Base-by-base conservation (phyloP, 1,284 basidiomycete genomes). In the Pulchroboletus neoregius region DNA sequence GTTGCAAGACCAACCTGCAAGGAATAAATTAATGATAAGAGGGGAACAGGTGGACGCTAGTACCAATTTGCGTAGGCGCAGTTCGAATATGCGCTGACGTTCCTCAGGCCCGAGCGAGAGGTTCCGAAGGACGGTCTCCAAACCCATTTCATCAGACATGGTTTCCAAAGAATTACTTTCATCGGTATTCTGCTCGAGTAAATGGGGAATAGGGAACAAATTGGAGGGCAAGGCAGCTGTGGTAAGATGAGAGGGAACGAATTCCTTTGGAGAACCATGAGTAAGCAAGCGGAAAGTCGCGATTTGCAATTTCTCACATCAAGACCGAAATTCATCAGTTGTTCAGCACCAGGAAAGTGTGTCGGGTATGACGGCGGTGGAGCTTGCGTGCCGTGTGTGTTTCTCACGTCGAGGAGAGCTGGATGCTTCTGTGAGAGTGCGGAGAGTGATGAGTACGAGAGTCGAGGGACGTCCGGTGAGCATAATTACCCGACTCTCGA, bases 11-110 rank as follows among this genome's bases (percentile, higher is more conserved):
- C 24, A 4, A 28, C 6, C 41, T 35, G 13, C 8, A n/a, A n/a
- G 2, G 6, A 22, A 22, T 12, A 6, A 8, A 10, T 35, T 7
- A 4, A 2, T n/a, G 3, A 43, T 2, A 12, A 6, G n/a, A 7
- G 6, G 6, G 16, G 2, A 24, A 16, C 4, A 8, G n/a, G 9
- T 2, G 10, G 11, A n/a, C 13, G 20, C 3, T 6, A 2, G 8
- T 22, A 39, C 37, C 37, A 39, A 10, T 34, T 16, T 8, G 2
- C 23, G 37, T 2, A 46, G 16, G 9, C 13, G 15, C 13, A 8
- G 26, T 36, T 40, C 34, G 12, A 30, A 46, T 32, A 26, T 42
- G 16, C 33, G 33, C 11, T 46, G 45, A 11, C 39, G 22, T 13
- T 42, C 39, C 1, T 31, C 15, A 4, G 3, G 13, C 6, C 8